Conservation (phyloP, 257 asterid species). For the Fraxinus pennsylvanica region DNA sequence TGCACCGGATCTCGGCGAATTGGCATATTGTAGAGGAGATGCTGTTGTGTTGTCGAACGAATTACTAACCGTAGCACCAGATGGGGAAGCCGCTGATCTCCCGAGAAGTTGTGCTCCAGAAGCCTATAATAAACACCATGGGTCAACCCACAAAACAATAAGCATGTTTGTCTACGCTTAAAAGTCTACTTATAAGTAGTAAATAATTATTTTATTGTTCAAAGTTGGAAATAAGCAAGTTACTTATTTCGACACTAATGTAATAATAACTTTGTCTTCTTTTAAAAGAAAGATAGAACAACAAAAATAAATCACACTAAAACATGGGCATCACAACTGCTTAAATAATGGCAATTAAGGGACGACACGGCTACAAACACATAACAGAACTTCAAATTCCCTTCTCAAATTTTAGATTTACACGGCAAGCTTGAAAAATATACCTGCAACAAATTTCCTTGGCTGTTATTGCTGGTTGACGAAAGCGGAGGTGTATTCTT, state of each 20-base stretch:
- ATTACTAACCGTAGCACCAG: constrained; percentile 58
- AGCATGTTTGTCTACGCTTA: background rate
- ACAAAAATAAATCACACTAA: constrained; percentile 2
- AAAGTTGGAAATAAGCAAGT: background rate
- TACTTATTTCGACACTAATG: background rate
- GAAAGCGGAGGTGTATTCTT: constrained; percentile 80
- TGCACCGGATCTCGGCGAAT: constrained; percentile 88
- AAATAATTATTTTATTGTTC: background rate
- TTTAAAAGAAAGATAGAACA: background rate
- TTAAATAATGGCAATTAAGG: background rate
- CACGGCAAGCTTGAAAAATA: constrained; percentile 24
- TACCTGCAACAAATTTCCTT: constrained; percentile 75
- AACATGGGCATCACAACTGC: constrained; percentile 10
- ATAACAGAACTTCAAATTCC: background rate
- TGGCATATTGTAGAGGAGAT: constrained; percentile 85
- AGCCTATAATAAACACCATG: constrained; percentile 48
- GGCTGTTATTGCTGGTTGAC: constrained; percentile 57
- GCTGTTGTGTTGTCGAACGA: constrained; percentile 79
- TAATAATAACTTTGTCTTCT: no score
- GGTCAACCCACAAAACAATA: constrained; percentile 16
- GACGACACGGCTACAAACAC: background rate
- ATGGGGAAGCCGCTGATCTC: constrained; percentile 91
- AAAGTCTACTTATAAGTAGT: constrained; percentile 16
- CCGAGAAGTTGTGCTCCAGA: constrained; percentile 75
- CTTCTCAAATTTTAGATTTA: background rate